Percentiles rank a stretch among this genome's conserved stretches.
Evolutionary conservation across 345 rosid genomes (phyloP).

Genomic region (Triadica sebifera): DNA sequence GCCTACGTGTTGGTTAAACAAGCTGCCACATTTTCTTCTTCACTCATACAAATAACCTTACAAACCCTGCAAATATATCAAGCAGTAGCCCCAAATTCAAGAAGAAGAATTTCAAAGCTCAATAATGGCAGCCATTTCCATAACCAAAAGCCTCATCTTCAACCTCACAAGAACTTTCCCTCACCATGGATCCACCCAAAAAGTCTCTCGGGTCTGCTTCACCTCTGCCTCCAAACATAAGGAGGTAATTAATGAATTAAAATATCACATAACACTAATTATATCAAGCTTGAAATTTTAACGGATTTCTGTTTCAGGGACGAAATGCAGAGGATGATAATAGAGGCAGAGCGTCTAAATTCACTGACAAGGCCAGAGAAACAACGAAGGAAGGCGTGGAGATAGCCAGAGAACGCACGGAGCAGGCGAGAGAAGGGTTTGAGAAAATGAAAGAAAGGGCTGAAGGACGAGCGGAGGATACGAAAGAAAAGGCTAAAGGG

Average conservation of each 20-base stretch:
- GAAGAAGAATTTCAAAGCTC: neutral
- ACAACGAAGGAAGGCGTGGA: slow-evolving; percentile 7
- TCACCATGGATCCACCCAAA: slow-evolving; percentile 2
- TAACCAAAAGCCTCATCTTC: slow-evolving; percentile 24
- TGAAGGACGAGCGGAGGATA: slow-evolving; percentile 11
- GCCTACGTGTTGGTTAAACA: slow-evolving; percentile 10
- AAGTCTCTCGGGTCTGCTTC: slow-evolving; percentile 36
- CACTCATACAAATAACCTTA: neutral
- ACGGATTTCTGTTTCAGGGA: slow-evolving; percentile 18
- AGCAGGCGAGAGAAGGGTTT: neutral
- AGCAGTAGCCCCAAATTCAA: too few relatives aligned
- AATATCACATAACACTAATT: neutral
- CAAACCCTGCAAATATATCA: neutral
- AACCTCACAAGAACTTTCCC: slow-evolving; percentile 28
- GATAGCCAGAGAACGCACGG: neutral
- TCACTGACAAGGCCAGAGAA: slow-evolving; percentile 12
- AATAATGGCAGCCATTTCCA: slow-evolving; percentile 34
- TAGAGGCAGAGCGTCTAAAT: too few relatives aligned
- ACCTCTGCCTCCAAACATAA: slow-evolving; percentile 29
- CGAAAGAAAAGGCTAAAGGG: slow-evolving; percentile 28
- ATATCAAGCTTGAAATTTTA: neutral
- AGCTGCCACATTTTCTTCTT: slow-evolving; percentile 22
- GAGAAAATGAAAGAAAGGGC: slow-evolving; percentile 16
- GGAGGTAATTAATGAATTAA: slow-evolving; percentile 6
- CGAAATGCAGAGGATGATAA: slow-evolving; percentile 17